These are phyloP conservation scores for Umbilicus rupestris DNA, from an alignment of 164 flowering plant genomes.

Conservation along the genomic window DNA sequence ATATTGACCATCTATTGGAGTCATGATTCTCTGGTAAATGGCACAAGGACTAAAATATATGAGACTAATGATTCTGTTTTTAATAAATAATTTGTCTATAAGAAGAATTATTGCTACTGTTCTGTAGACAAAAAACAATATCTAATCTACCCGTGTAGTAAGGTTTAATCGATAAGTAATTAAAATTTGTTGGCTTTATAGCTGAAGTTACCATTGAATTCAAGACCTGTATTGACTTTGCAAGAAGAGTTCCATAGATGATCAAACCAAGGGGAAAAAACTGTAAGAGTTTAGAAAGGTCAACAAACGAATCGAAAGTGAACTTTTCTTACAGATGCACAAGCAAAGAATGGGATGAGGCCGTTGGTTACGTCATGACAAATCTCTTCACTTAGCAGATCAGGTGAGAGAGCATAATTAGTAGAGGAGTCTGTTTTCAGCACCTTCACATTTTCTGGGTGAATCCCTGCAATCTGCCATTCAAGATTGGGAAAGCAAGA, in stretches of 20 bases:
- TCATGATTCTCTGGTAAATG: background rate
- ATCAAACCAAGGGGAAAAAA: background rate
- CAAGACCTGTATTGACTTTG: background rate
- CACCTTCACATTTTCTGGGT: slow-evolving; percentile 56
- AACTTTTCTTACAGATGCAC: slow-evolving; percentile 63
- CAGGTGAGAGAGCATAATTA: slow-evolving; percentile 67
- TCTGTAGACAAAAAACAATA: background rate
- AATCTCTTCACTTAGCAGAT: slow-evolving; percentile 39
- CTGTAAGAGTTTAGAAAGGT: background rate
- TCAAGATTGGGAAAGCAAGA: background rate
- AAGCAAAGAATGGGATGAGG: slow-evolving; percentile 62
- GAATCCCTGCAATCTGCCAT: slow-evolving; percentile 76
- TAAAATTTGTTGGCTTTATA: background rate
- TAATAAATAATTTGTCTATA: background rate
- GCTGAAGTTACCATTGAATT: background rate
- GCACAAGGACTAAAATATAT: background rate
- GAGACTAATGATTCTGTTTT: background rate
- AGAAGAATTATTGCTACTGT: background rate
- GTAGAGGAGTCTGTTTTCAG: slow-evolving; percentile 59
- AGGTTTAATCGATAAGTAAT: too few relatives aligned
- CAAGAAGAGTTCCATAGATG: background rate
- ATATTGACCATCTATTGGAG: background rate
- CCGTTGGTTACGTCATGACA: slow-evolving; percentile 49
- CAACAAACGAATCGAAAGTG: slow-evolving; percentile 5
- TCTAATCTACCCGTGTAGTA: background rate